Base-by-base conservation (phyloP, 2,329 filamentous ascomycete species). In the Huntiella bhutanensis region DNA sequence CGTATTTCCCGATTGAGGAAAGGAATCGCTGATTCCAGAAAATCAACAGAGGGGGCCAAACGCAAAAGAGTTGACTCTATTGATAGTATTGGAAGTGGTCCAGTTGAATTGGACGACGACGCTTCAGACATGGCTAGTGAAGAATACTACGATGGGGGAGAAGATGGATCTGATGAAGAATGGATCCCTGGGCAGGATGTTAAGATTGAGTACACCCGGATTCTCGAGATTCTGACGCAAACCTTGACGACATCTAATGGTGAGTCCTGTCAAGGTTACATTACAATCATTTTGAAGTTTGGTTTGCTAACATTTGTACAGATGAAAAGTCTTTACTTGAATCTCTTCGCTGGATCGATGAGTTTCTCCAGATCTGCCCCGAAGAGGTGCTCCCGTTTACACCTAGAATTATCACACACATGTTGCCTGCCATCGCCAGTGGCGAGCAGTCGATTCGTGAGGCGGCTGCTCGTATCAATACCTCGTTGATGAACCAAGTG, bases 111-210 rank as follows among this genome's bases (percentile, higher is more conserved):
- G 8, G 77, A 80, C 38, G 70, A 77, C 49, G 74, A 70, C 4
- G 71, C 73, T 28, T 28, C 22, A 28, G 72, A 78, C 50, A 63
- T 77, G 19, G 72, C 66, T 41, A 75, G 74, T 7, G 70, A 72
- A 11, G 67, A 69, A 16, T 63, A 62, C 13, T 66, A 67, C n/a
- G 73, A 76, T 4, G 69, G 71, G 2, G 71, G 70, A 33, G 72
- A 72, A 28, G 77, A 75, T 51, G 41, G 32, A 17, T 77, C 73
- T 39, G 87, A 94, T 54, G 87, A 87, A 50, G 91, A 96, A 57
- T 98, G 88, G 86, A 80, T 96, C 40, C 92, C 92, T 0, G 91
- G 92, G 1, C 91, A 98, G 62, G 91, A 98, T 60, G 86, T 95
- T 5, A 81, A 92, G 49, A 83, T 98, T 51, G 88, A 96, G 60